Conservation (phyloP, 2,329 filamentous ascomycete genomes). For the Exserohilum rostratum region DNA sequence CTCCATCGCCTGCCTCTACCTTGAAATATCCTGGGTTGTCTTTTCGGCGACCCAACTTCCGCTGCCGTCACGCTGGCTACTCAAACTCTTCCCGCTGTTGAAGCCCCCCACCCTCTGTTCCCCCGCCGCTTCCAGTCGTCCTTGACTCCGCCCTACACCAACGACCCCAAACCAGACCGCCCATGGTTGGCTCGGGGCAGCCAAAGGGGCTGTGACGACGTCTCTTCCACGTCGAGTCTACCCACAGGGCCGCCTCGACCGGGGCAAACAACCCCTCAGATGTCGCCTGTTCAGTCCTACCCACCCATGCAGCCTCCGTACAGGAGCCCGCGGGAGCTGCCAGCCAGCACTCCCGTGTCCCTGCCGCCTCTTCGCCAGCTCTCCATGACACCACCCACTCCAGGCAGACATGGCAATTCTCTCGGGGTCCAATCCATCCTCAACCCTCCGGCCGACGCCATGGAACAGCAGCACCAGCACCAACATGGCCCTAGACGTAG, state of each 20-base stretch:
- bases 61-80: conserved; percentile 46
- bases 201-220: conserved; percentile 42
- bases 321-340: conserved; percentile 26
- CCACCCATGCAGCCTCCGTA: conserved; percentile 37
- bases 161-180: conserved; percentile 41
- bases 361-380: conserved; percentile 45
- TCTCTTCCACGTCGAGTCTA: conserved; percentile 38
- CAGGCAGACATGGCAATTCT: conserved; percentile 42
- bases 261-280: conserved; percentile 35
- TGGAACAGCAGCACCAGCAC: conserved; percentile 37
- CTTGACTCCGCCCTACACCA: conserved; percentile 41
- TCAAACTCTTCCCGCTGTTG: conserved; percentile 45
- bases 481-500: conserved; percentile 48
- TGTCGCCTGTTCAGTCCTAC: conserved; percentile 34
- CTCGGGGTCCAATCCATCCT: conserved; percentile 55
- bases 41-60: conserved; percentile 25
- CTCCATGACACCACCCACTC: conserved; percentile 44
- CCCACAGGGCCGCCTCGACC: conserved; percentile 30
- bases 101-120: conserved; percentile 42
- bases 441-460: conserved; percentile 50
- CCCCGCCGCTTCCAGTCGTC: conserved; percentile 34
- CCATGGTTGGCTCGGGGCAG: conserved; percentile 43
- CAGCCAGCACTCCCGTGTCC: conserved; percentile 28
- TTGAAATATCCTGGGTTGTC: conserved; percentile 33
- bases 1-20: not conserved